phyloP scores from a whole-genome alignment of 371 early-diverging fungal genomes.

The Apophysomyces variabilis region DNA sequence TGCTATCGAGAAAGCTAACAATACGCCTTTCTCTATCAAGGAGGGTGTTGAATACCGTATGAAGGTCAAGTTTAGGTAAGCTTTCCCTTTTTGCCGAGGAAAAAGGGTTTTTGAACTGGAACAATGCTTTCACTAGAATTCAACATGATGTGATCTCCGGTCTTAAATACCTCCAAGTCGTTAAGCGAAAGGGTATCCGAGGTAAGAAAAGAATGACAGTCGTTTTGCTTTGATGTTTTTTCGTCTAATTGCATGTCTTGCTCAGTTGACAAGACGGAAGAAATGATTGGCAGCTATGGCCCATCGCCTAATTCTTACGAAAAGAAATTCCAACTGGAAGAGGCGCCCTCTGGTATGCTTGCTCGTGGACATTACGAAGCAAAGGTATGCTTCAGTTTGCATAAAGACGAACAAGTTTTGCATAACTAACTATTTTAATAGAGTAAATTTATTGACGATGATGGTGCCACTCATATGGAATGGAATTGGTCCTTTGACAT shows the following conservation, averaged over 20 bases:
- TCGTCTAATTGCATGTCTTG: background rate
- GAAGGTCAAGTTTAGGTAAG: conserved; percentile 87
- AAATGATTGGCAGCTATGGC: conserved; percentile 96
- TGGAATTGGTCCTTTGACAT: conserved; percentile 73
- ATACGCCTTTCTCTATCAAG: conserved; percentile 86
- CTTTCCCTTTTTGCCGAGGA: background rate
- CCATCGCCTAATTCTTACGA: conserved; percentile 79
- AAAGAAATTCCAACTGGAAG: conserved; percentile 83
- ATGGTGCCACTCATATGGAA: conserved; percentile 61
- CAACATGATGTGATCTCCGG: conserved; percentile 96
- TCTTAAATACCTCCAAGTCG: conserved; percentile 91
- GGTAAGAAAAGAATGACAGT: conserved; percentile 40
- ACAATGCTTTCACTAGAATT: conserved; percentile 55
- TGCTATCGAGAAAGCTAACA: conserved; percentile 66
- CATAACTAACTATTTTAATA: conserved; percentile 10
- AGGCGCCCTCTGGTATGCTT: conserved; percentile 91
- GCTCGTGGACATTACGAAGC: conserved; percentile 91
- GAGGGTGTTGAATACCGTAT: conserved; percentile 94
- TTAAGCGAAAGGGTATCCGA: conserved; percentile 85
- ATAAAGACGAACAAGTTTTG: background rate
- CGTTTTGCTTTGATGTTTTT: background rate
- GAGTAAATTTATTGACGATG: conserved; percentile 71
- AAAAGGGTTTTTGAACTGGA: background rate
- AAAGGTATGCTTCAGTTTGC: conserved; percentile 46
- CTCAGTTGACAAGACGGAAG: conserved; percentile 89